A percentile compares a stretch with the other conserved stretches of the same genome.
These are phyloP conservation scores for Phoenix roebelenii DNA, from an alignment of 176 grass and related monocot species.

Conservation along the genomic window DNA sequence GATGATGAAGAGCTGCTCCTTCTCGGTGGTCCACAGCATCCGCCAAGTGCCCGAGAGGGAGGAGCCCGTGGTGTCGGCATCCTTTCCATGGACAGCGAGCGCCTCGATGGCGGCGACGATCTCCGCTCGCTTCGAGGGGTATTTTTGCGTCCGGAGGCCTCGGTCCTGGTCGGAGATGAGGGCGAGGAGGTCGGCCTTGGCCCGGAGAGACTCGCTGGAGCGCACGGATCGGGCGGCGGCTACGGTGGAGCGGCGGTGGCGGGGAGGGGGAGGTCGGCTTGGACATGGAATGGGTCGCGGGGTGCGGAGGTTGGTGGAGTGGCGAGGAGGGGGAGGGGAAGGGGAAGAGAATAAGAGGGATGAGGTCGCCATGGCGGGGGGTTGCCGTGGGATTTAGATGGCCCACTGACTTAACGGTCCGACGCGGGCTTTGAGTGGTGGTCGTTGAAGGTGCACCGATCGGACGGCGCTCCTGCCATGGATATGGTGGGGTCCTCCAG, in stretches of 20 bases:
- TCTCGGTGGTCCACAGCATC: slow-evolving; percentile 90
- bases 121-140: slow-evolving; percentile 47
- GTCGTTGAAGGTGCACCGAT: too few species aligned
- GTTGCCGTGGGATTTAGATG: too few species aligned
- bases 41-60: slow-evolving; percentile 74
- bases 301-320: slow-evolving; percentile 4
- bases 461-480: too few species aligned
- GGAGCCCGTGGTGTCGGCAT: slow-evolving; percentile 33
- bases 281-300: slow-evolving; percentile 19
- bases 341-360: slow-evolving; percentile 7
- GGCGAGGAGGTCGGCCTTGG: slow-evolving; percentile 61
- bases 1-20: slow-evolving; percentile 96
- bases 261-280: slow-evolving; percentile 30
- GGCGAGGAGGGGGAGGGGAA: neutral
- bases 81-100: slow-evolving; percentile 31
- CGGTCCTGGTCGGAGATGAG: slow-evolving; percentile 72
- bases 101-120: slow-evolving; percentile 68
- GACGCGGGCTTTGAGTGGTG: too few species aligned
- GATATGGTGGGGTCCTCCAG: too few species aligned
- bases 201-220: slow-evolving; percentile 2
- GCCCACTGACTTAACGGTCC: too few species aligned
- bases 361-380: slow-evolving; percentile 14
- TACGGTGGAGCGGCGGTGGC: neutral
- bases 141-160: slow-evolving; percentile 55
- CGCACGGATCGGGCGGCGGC: neutral